Percentiles rank a stretch among this genome's conserved stretches.
phyloP scores from a whole-genome alignment of 2,329 filamentous ascomycete species.

The Colletotrichum falcatum region DNA sequence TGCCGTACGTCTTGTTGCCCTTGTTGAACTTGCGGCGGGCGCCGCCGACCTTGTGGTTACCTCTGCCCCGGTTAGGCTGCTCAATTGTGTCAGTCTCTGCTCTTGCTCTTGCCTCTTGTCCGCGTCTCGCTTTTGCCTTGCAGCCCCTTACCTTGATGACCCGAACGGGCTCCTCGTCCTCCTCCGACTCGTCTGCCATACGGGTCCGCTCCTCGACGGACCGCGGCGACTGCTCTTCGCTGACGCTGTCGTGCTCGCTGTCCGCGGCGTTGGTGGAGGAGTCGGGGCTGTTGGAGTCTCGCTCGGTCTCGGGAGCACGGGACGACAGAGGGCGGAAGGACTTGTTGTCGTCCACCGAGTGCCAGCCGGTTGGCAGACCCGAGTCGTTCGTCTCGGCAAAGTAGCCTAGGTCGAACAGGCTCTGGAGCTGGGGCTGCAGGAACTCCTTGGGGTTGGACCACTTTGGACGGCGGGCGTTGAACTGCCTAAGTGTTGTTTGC shows the following conservation, averaged over 20 bases:
- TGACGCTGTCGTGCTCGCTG: conserved; percentile 65
- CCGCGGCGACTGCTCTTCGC: conserved; percentile 58
- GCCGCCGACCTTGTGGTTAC: conserved; percentile 40
- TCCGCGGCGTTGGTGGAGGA: conserved; percentile 59
- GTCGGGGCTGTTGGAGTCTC: conserved; percentile 60
- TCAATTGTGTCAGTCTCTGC: conserved; percentile 30
- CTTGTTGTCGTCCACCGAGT: conserved; percentile 68
- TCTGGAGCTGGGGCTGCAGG: conserved; percentile 73
- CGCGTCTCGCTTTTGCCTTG: background rate
- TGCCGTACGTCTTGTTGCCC: conserved; percentile 58
- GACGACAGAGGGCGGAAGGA: conserved; percentile 64
- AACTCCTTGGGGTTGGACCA: conserved; percentile 67
- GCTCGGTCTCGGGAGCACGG: conserved; percentile 60
- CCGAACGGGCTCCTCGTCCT: conserved; percentile 60
- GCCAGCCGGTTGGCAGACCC: conserved; percentile 78
- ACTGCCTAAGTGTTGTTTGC: conserved; percentile 54
- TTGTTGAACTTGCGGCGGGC: conserved; percentile 63
- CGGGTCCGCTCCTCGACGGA: conserved; percentile 55
- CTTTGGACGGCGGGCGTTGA: conserved; percentile 62
- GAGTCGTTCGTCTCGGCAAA: conserved; percentile 65
- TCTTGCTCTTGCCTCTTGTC: too few relatives aligned
- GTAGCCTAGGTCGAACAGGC: conserved; percentile 82
- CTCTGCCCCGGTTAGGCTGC: conserved; percentile 33
- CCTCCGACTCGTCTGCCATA: conserved; percentile 70
- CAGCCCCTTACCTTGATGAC: conserved; percentile 52